Conservation (phyloP, 768 basidiomycete genomes). For the Boletus sp. region DNA sequence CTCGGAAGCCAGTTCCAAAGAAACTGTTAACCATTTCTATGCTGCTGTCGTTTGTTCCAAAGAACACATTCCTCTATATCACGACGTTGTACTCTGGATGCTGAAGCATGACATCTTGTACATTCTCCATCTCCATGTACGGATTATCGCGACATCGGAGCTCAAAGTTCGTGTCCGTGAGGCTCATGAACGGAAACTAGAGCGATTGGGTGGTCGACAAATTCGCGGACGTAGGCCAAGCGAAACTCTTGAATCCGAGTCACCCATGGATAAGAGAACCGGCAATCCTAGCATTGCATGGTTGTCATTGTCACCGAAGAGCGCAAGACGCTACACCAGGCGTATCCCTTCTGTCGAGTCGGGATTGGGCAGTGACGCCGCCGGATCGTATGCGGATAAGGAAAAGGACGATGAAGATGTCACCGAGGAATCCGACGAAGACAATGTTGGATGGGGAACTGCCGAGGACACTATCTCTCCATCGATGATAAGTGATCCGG, state of each 20-base stretch:
- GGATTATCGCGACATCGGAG: constrained; percentile 74
- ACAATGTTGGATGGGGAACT: constrained; percentile 48
- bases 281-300: constrained; percentile 37
- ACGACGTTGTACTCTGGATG: constrained; percentile 89
- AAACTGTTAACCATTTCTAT: constrained; percentile 73
- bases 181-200: constrained; percentile 38
- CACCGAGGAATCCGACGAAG: constrained; percentile 46
- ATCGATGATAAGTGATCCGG: constrained; percentile 81
- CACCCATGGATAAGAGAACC: constrained; percentile 13
- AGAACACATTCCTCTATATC: constrained; percentile 66
- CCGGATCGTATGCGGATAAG: constrained; percentile 29
- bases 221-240: constrained; percentile 23
- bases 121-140: constrained; percentile 81
- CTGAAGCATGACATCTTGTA: constrained; percentile 82
- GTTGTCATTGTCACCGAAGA: constrained; percentile 56
- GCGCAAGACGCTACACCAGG: constrained; percentile 45
- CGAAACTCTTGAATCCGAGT: constrained; percentile 18
- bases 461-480: constrained; percentile 48
- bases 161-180: constrained; percentile 71
- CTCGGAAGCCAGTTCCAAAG: constrained; percentile 64
- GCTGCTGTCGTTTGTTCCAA: constrained; percentile 72
- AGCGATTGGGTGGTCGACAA: constrained; percentile 20
- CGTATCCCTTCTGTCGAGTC: constrained; percentile 50
- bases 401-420: constrained; percentile 31
- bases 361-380: constrained; percentile 38